These are phyloP conservation scores for Tolypocladium guangdongense DNA, from an alignment of 2,329 filamentous ascomycete genomes.

Conservation along the genomic window DNA sequence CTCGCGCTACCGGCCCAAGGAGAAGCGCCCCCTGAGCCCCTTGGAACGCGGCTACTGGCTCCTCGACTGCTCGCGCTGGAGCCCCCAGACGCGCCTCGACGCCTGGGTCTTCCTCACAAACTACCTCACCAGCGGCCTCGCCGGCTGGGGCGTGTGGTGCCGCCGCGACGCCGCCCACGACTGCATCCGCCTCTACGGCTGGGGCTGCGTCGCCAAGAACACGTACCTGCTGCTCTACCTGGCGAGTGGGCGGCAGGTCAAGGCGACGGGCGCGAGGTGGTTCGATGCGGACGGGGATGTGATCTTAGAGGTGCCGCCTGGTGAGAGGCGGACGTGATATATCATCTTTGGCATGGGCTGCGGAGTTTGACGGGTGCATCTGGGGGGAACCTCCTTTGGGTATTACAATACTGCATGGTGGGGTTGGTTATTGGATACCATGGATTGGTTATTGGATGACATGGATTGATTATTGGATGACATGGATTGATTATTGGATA, in stretches of 20 bases:
- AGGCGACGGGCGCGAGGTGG: constrained; percentile 51
- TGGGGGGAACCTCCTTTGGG: no score
- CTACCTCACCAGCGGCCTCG: constrained; percentile 45
- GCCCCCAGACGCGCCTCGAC: constrained; percentile 29
- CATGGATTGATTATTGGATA: no score
- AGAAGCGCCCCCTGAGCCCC: constrained; percentile 22
- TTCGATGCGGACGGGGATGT: constrained; percentile 51
- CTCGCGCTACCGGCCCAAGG: constrained; percentile 40
- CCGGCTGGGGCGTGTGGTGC: constrained; percentile 60
- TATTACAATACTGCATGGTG: neutral
- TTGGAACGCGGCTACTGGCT: constrained; percentile 74
- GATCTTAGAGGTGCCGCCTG: constrained; percentile 25
- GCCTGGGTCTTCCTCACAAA: constrained; percentile 54
- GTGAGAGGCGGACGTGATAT: constrained; percentile 8
- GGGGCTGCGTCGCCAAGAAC: constrained; percentile 62
- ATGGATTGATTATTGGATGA: no score
- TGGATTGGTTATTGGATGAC: no score
- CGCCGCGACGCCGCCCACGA: constrained; percentile 25
- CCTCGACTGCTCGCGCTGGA: constrained; percentile 48
- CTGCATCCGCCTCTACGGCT: constrained; percentile 61
- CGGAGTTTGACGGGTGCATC: neutral
- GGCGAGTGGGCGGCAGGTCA: constrained; percentile 53
- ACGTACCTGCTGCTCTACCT: constrained; percentile 67
- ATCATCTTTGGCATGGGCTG: neutral
- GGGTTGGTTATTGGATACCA: neutral